These are phyloP conservation scores for Diplodia sapinea DNA, from an alignment of 2,329 filamentous ascomycete species.

Conservation along the genomic window DNA sequence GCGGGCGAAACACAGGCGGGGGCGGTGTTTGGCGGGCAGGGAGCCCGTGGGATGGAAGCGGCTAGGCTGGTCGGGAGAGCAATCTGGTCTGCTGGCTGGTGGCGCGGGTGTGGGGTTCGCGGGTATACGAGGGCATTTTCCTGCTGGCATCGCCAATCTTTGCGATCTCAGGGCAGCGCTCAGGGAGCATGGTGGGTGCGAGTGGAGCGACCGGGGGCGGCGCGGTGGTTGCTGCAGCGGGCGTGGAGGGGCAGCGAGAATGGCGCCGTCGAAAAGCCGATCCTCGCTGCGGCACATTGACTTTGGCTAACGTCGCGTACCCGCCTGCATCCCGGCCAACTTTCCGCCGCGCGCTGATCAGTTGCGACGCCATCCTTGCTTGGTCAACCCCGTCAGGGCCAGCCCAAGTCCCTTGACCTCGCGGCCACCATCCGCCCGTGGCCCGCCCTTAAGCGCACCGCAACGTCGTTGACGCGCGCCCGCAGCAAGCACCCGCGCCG, in stretches of 20 bases:
- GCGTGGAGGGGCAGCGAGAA: not conserved
- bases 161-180: conserved; percentile 25
- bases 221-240: conserved; percentile 10
- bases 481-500: conserved; percentile 16
- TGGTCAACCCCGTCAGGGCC: conserved; percentile 3
- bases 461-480: conserved; percentile 4
- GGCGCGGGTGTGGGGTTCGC: conserved; percentile 28
- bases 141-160: conserved; percentile 25
- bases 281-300: conserved; percentile 26
- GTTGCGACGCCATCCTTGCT: conserved; percentile 22
- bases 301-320: conserved; percentile 28
- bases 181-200: conserved; percentile 14
- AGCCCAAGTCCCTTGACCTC: not conserved
- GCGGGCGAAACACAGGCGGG: conserved; percentile 21
- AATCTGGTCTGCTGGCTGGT: conserved; percentile 21
- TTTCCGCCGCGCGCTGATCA: conserved; percentile 24
- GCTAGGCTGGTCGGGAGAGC: conserved; percentile 28
- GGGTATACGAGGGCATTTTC: conserved; percentile 15
- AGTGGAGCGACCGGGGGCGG: conserved; percentile 29
- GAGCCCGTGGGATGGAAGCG: conserved; percentile 18
- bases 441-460: not conserved
- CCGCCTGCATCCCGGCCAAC: conserved; percentile 24
- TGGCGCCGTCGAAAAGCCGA: conserved; percentile 21
- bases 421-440: not conserved
- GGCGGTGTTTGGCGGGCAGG: conserved; percentile 26